These are phyloP conservation scores for Xylaria venustula DNA, from an alignment of 495 filamentous ascomycete species.

Conservation along the genomic window DNA sequence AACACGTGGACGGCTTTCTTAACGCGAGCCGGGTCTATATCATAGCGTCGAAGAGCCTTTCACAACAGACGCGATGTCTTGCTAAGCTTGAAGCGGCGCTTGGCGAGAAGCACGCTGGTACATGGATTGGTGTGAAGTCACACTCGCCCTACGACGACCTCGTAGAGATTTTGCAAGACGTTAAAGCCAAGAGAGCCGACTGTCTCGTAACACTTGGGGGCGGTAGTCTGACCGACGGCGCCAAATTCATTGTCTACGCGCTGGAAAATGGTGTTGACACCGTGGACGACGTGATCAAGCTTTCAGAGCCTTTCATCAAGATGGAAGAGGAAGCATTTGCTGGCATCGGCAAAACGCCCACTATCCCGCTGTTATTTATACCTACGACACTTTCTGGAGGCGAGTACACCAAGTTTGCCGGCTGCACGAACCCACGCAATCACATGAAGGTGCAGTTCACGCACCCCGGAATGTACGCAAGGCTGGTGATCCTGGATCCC, in stretches of 20 bases:
- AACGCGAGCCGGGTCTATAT: conserved; percentile 55
- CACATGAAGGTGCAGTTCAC: conserved; percentile 54
- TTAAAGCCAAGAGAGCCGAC: conserved; percentile 49
- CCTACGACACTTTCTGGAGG: conserved; percentile 59
- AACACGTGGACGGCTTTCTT: conserved; percentile 52
- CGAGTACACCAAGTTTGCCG: conserved; percentile 45
- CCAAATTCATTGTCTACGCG: conserved; percentile 55
- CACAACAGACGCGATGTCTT: conserved; percentile 49
- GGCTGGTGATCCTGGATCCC: conserved; percentile 60
- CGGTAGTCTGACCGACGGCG: conserved; percentile 60
- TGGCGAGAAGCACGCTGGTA: conserved; percentile 49
- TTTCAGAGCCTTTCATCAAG: conserved; percentile 33
- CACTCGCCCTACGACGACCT: conserved; percentile 63
- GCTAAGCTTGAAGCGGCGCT: conserved; percentile 45
- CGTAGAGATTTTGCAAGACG: conserved; percentile 52
- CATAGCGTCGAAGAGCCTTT: conserved; percentile 59
- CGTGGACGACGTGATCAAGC: conserved; percentile 40
- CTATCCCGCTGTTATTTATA: conserved; percentile 57
- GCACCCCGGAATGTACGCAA: conserved; percentile 44
- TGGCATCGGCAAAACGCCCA: conserved; percentile 27
- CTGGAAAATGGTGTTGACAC: conserved; percentile 47
- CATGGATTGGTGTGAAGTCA: conserved; percentile 55
- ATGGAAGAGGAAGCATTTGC: neutral
- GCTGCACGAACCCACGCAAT: conserved; percentile 52
- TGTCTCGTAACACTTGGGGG: conserved; percentile 60